Base-by-base conservation (phyloP, 192 early-diverging fungal species). In the Jimgerdemannia flammicorona region DNA sequence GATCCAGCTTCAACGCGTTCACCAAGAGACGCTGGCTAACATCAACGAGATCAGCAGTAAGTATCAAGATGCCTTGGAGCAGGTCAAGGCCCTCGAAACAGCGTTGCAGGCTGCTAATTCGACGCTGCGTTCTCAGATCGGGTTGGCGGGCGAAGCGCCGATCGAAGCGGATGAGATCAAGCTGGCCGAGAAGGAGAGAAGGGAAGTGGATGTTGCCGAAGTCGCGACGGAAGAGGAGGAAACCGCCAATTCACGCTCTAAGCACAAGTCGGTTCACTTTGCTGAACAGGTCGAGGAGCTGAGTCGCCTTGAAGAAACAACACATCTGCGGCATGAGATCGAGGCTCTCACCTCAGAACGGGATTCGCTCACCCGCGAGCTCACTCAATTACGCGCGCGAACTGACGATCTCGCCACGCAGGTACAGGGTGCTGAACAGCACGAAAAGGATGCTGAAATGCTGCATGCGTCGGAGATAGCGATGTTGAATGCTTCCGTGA, bases 21-120 rank as follows among this genome's bases (percentile, higher is more conserved):
- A 77, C n/a, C 71, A 77, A 40, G 76, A 77, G 42, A 77, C 76
- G 4, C 49, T 71, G 3, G 72, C 71, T 20, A 72, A 77, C 66
- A 63, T 77, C 44, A 72, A 77, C 29, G 76, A 77, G 43, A 67
- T 77, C 9, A 67, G 71, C 17, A 49, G 41, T 19, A 63, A 72
- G 29, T 77, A 77, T 42, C 76, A 77, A 72, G 76, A 77, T 19
- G 43, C 71, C 18, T n/a, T 77, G n/a, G 76, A 77, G 54, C 71
- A 72, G 19, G 49, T 72, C 14, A 70, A 70, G 14, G 42, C 19
- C 6, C 49, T 72, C 18, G 70, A 72, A 39, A 49, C 74, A 29
- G 67, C 64, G 9, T 8, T 43, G 3, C 4, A 59, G 19, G 40
- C 68, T 70, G 74, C 68, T 20, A 59, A 41, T 0, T 69, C 43